Evolutionary conservation across 1,284 basidiomycete genomes (phyloP), one percentile per base, ranked within the genome.

Genomic region (Psilocybe mexicana): DNA sequence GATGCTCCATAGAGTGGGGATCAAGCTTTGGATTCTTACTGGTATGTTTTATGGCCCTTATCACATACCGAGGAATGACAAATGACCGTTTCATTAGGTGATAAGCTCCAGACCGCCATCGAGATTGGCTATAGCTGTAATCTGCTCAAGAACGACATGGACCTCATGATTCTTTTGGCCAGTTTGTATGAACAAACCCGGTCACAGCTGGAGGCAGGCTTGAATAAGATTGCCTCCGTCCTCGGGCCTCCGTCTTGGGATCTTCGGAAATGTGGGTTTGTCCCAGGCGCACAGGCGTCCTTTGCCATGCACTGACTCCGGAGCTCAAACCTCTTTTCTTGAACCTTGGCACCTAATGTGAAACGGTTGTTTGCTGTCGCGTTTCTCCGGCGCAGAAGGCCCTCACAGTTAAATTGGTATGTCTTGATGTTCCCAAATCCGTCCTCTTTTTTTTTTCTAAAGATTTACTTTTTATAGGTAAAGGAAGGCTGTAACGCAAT

Each of bases 371-470:
- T 26, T 98, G 96, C 71, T 98, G 96, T 76, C 90, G 96, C 67
- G 96, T 98, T 8, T 95, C 93, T 11, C 96, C 96, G 0, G 93
- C 94, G 0, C 96, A 98, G 77, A 98, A 98, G 76, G 96, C 96
- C 11, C 77, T 95, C 70, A 96, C 94, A 5, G 96, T 99, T 65
- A 94, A 93, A 69, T 76, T 98, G 65, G 93, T 92, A 69, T 52
- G 86, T 77, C 1, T 11, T 42, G 30, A 1, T 33, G 4, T 33
- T 33, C 5, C 4, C 30, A 33, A 8, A 8, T 33, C 4, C 8
- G 8, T 33, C 47, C 2, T 0, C 24, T 54, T 44, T 55, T 26
- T 14, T 28, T 28, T 42, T 35, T 47, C 42, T 25, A 56, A n/a
- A n/a, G n/a, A n/a, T n/a, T n/a, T 45, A 59, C 47, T 38, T 36